Conservation (phyloP, 768 basidiomycete species). For the Agrocybe pediades region DNA sequence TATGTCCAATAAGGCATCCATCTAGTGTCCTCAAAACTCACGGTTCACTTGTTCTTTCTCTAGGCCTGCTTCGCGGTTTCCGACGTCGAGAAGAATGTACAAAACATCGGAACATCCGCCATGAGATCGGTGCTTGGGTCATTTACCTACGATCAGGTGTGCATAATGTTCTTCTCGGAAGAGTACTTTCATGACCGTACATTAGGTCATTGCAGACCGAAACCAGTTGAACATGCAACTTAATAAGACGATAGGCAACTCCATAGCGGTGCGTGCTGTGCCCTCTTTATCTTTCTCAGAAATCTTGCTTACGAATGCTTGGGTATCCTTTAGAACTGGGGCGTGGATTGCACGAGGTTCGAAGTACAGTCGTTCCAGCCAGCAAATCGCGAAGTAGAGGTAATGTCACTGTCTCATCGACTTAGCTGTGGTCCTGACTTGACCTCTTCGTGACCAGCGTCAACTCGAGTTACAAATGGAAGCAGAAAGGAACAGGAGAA, state of each 20-base stretch:
- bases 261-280: conserved; percentile 41
- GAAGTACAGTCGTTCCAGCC: conserved; percentile 64
- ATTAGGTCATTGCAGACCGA: conserved; percentile 53
- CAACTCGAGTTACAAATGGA: conserved; percentile 65
- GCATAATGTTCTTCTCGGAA: not conserved
- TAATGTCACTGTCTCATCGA: conserved; percentile 12
- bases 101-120: conserved; percentile 55
- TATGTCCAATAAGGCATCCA: conserved; percentile 1
- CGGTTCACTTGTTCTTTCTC: too few species aligned
- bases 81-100: conserved; percentile 49
- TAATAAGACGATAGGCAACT: conserved; percentile 49
- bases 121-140: conserved; percentile 55
- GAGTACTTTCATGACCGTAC: not conserved
- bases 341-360: conserved; percentile 58
- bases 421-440: not conserved
- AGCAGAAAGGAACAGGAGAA: conserved; percentile 56
- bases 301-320: not conserved
- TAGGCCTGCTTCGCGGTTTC: conserved; percentile 53
- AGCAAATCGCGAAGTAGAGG: conserved; percentile 61
- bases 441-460: conserved; percentile 29
- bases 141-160: conserved; percentile 49
- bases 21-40: not conserved
- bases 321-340: conserved; percentile 43
- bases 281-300: not conserved
- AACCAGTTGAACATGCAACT: conserved; percentile 52